These are phyloP conservation scores for Xylaria arbuscula DNA, from an alignment of 2,329 filamentous ascomycete species.

Conservation along the genomic window DNA sequence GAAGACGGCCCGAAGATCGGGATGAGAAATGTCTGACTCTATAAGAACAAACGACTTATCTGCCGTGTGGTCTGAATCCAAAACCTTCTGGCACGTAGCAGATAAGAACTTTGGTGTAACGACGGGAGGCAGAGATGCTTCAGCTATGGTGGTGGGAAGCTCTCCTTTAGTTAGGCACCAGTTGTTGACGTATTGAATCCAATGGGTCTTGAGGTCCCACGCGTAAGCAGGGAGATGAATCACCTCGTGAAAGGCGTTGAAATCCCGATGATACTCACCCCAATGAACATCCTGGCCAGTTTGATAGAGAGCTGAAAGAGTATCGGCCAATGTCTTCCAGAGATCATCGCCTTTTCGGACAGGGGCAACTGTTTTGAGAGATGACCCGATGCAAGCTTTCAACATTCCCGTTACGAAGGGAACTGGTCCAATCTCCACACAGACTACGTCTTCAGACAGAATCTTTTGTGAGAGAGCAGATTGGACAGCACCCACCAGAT, in stretches of 20 bases:
- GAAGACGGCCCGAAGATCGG: constrained; percentile 65
- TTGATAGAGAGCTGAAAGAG: constrained; percentile 59
- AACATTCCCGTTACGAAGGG: constrained; percentile 39
- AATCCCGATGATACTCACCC: constrained; percentile 67
- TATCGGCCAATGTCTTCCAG: constrained; percentile 62
- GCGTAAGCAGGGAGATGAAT: constrained; percentile 69
- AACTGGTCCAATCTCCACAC: constrained; percentile 39
- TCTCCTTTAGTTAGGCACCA: constrained; percentile 72
- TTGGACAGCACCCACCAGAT: constrained; percentile 36
- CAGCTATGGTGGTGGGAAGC: constrained; percentile 44
- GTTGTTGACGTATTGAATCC: constrained; percentile 61
- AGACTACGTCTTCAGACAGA: constrained; percentile 41
- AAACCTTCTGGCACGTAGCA: constrained; percentile 6
- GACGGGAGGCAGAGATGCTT: background rate
- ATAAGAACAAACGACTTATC: constrained; percentile 57
- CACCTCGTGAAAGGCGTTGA: constrained; percentile 63
- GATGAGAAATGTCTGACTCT: constrained; percentile 65
- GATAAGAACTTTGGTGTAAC: constrained; percentile 14
- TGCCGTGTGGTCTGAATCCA: constrained; percentile 47
- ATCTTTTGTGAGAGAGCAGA: constrained; percentile 26
- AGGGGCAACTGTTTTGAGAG: constrained; percentile 10
- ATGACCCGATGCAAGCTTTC: constrained; percentile 24
- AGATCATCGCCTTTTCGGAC: constrained; percentile 29
- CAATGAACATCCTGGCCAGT: constrained; percentile 60
- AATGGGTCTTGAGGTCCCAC: constrained; percentile 71